phyloP scores from a whole-genome alignment of 139 green algal species.

The Chlamydomonas sphaeroides region DNA sequence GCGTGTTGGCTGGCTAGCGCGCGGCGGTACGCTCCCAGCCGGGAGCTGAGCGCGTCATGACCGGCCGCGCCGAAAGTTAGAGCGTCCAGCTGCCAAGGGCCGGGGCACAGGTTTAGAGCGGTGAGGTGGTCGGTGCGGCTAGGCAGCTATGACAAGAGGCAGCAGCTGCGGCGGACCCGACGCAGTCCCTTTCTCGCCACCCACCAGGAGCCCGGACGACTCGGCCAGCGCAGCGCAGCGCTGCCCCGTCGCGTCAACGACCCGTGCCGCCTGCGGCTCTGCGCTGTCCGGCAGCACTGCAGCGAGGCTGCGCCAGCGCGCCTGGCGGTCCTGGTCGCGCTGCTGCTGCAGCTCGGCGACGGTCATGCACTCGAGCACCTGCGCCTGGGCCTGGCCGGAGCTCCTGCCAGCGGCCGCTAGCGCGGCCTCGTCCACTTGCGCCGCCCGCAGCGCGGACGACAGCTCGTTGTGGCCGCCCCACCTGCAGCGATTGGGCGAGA shows the following conservation, averaged over 20 bases:
- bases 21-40: neutral
- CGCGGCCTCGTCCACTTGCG: neutral
- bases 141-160: too few species aligned
- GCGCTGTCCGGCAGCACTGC: neutral
- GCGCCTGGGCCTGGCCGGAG: neutral
- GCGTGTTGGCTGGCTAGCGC: neutral
- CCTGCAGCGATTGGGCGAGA: too few species aligned
- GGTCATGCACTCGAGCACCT: neutral
- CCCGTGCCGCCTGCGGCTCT: neutral
- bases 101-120: too few species aligned
- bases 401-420: neutral
- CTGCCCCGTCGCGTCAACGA: too few species aligned
- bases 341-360: neutral
- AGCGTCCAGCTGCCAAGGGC: neutral
- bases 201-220: neutral
- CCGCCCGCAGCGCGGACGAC: neutral
- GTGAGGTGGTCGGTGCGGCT: too few species aligned
- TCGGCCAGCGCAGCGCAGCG: too few species aligned
- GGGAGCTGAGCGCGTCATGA: neutral
- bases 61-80: neutral
- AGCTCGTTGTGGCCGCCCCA: conserved; percentile 7
- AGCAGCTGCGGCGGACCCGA: too few species aligned
- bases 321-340: neutral
- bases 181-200: too few species aligned
- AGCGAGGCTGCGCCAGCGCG: neutral